Conservation (phyloP, 1,139 yeast genomes). For the Saccharomyces hybrid region DNA sequence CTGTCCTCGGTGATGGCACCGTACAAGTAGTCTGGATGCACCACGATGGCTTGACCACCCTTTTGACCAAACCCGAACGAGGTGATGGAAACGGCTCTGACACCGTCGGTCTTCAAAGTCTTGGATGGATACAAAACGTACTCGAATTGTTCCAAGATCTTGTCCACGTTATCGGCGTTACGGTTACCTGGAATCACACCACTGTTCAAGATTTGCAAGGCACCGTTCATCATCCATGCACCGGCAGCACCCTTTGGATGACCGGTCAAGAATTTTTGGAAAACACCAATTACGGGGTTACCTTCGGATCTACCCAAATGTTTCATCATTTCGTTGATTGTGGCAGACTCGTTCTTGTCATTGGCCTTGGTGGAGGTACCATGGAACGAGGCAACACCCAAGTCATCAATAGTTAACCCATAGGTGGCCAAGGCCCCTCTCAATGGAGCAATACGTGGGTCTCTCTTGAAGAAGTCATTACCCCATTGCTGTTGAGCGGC, state of each 20-base stretch:
- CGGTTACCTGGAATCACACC: slow-evolving; percentile 98
- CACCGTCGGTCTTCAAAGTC: slow-evolving; percentile 89
- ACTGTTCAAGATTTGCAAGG: slow-evolving; percentile 80
- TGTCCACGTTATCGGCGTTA: slow-evolving; percentile 94
- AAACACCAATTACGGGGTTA: slow-evolving; percentile 94
- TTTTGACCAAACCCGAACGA: slow-evolving; percentile 99
- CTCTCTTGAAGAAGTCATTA: slow-evolving; percentile 84
- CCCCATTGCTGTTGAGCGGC: slow-evolving; percentile 95
- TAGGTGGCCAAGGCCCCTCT: slow-evolving; percentile 95
- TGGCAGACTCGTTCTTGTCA: slow-evolving; percentile 94
- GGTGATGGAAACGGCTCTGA: slow-evolving; percentile 93
- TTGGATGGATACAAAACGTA: slow-evolving; percentile 92
- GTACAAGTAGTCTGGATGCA: slow-evolving; percentile 89
- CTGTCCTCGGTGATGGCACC: slow-evolving; percentile 68
- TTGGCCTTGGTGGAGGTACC: slow-evolving; percentile 98
- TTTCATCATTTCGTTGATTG: slow-evolving; percentile 84
- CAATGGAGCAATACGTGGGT: slow-evolving; percentile 91
- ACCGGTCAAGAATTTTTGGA: slow-evolving; percentile 98
- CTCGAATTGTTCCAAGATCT: slow-evolving; percentile 70
- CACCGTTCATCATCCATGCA: slow-evolving; percentile 99
- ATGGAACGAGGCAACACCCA: slow-evolving; percentile 98
- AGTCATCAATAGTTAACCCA: slow-evolving; percentile 87
- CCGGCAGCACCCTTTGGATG: slow-evolving; percentile 99
- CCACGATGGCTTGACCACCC: slow-evolving; percentile 92
- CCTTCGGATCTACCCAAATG: slow-evolving; percentile 97